phyloP scores from a whole-genome alignment of 2,329 filamentous ascomycete genomes.

The Ceratocystis smalleyi region DNA sequence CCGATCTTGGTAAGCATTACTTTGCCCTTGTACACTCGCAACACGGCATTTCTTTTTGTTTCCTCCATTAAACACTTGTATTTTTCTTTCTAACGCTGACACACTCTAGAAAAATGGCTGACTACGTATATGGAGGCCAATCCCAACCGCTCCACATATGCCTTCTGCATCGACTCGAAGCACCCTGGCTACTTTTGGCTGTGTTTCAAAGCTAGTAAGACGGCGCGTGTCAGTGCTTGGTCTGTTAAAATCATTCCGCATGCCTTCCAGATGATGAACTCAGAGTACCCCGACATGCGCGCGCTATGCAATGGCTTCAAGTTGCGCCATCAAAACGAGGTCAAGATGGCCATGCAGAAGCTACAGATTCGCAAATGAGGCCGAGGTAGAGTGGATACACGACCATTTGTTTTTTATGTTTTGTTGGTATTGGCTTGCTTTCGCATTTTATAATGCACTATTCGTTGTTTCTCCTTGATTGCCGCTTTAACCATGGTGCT shows the following conservation, averaged over 20 bases:
- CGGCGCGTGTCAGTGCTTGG: conserved; percentile 60
- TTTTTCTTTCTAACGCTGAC: conserved; percentile 18
- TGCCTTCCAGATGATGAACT: conserved; percentile 79
- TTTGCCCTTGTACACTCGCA: too few relatives aligned
- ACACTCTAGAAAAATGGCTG: conserved; percentile 68
- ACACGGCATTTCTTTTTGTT: too few relatives aligned
- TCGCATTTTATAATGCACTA: background rate
- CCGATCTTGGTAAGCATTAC: conserved; percentile 59
- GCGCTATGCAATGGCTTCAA: conserved; percentile 97
- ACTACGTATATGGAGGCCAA: conserved; percentile 93
- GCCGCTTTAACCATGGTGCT: background rate
- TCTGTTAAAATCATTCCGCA: conserved; percentile 82
- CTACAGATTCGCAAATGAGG: conserved; percentile 16
- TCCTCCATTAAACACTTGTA: background rate
- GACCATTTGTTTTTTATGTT: background rate
- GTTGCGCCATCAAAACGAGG: conserved; percentile 51
- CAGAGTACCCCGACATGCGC: conserved; percentile 85
- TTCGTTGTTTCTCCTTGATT: background rate
- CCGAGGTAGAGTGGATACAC: background rate
- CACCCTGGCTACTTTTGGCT: conserved; percentile 90
- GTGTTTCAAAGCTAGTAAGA: conserved; percentile 82
- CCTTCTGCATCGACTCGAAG: conserved; percentile 86
- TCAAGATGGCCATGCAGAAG: conserved; percentile 39
- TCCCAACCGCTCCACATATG: conserved; percentile 81
- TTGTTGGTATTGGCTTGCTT: background rate